These are phyloP conservation scores for Fraxinus sp. DNA, from an alignment of 305 asterid species.

Conservation along the genomic window DNA sequence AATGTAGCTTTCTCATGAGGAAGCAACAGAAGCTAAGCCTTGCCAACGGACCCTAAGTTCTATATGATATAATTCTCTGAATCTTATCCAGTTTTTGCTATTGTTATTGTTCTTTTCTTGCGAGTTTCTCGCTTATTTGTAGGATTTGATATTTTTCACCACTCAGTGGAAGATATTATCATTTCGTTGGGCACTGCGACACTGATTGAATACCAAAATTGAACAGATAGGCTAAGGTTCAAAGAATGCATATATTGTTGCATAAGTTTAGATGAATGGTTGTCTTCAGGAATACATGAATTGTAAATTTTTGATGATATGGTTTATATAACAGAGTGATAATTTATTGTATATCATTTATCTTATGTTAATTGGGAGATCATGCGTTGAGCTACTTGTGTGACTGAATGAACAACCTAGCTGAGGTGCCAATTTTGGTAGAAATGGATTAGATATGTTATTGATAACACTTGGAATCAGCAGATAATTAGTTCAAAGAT, in stretches of 20 bases:
- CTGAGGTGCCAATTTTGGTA: neutral
- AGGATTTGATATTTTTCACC: neutral
- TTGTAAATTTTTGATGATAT: neutral
- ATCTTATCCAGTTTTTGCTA: neutral
- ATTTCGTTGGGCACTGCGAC: neutral
- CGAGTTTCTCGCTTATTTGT: neutral
- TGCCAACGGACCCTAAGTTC: neutral
- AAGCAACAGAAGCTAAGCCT: neutral
- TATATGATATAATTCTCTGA: slow-evolving; percentile 16
- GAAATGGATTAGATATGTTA: neutral
- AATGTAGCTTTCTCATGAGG: neutral
- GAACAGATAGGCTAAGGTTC: neutral
- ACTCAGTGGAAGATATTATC: neutral
- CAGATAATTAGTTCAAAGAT: neutral
- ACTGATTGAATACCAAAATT: neutral
- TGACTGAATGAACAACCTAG: neutral
- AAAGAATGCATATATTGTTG: neutral
- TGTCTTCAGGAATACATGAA: neutral
- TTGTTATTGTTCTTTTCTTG: neutral
- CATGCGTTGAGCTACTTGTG: neutral
- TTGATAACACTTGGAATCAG: neutral
- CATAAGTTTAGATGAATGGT: neutral
- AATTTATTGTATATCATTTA: neutral
- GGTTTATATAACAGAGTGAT: neutral
- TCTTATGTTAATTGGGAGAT: neutral